Evolutionary conservation across 2,329 filamentous ascomycete species (phyloP).

Genomic region (Sarocladiaceae sp.): DNA sequence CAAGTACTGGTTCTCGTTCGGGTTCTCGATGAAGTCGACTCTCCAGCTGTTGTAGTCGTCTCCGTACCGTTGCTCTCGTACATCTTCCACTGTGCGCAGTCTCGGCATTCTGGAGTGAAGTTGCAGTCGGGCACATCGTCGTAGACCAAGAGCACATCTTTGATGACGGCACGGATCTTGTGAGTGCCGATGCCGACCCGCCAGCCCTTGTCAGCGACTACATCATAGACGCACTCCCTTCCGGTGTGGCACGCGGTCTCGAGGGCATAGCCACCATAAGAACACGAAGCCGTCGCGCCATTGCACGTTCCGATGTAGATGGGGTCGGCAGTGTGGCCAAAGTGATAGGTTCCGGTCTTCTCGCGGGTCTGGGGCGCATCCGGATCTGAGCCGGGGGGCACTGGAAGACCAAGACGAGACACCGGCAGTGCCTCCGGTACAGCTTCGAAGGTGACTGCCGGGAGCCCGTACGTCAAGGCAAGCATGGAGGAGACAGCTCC

Average conservation of each 20-base stretch:
- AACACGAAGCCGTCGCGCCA: conserved; percentile 80
- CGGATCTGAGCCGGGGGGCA: conserved; percentile 71
- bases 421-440: conserved; percentile 87
- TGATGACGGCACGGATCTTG: conserved; percentile 81
- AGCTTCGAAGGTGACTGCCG: conserved; percentile 88
- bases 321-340: conserved; percentile 93
- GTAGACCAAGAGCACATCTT: conserved; percentile 79
- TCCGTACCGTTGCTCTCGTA: conserved; percentile 88
- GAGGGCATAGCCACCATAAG: conserved; percentile 87
- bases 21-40: conserved; percentile 48
- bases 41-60: conserved; percentile 54
- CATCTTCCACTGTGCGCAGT: conserved; percentile 92
- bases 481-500: conserved; percentile 85
- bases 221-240: conserved; percentile 83
- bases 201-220: conserved; percentile 87
- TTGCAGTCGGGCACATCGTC: conserved; percentile 72
- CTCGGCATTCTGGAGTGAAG: conserved; percentile 71
- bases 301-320: conserved; percentile 94
- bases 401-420: conserved; percentile 74
- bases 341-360: conserved; percentile 77
- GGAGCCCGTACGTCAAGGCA: conserved; percentile 83
- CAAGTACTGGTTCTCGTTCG: conserved; percentile 81
- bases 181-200: conserved; percentile 86
- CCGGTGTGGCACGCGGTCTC: conserved; percentile 91
- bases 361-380: conserved; percentile 62